Evolutionary conservation across 2,329 filamentous ascomycete genomes (phyloP), one percentile per base, ranked within the genome.

Genomic region (Aspergillus tubingensis): DNA sequence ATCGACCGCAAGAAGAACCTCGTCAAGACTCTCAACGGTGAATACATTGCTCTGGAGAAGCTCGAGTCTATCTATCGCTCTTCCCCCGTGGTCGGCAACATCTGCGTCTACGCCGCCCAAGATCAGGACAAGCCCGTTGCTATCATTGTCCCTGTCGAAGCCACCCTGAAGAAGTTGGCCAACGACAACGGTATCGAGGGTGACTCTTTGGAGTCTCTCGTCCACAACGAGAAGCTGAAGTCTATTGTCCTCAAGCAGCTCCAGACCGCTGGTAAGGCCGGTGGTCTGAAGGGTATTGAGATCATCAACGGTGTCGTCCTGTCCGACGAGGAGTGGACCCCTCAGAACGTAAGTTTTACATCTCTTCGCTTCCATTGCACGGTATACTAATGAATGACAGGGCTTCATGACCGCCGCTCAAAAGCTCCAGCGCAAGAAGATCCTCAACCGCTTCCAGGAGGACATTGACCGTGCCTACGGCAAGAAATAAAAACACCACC

Each of bases 1-100:
- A 93, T 98, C 72, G 94, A 98, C 77, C 91, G 94, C 68, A 93
- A 96, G 86, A 98, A 98, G 88, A 98, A 98, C 79, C 82, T 98
- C 58, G 91, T 98, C 77, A 98, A 98, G 87, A 93, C 95, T 65
- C 86, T 91, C 66, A 92, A 93, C 62, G 94, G 94, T 68, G 94
- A 98, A 82, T 98, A 98, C 78, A 96, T 98, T 75, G 95, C 94
- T 21, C 85, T 99, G 3, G 94, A 98, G 82, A 97, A 93, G 82
- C 87, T 98, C 61, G 94, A 98, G 80, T 90, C 93, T 3, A 84
- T 96, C 57, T 98, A 97, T 81, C 89, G 93, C 63, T 88, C 91
- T 49, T 86, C 85, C 8, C 84, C 86, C n/a, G 85, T 90, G 8
- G 91, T 96, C 19, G 85, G 86, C 62, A 96, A 96, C 79, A 87